Percentiles rank a stretch among this genome's conserved stretches.
Evolutionary conservation across 768 basidiomycete species (phyloP).

Genomic region (Agrocybe praecox): DNA sequence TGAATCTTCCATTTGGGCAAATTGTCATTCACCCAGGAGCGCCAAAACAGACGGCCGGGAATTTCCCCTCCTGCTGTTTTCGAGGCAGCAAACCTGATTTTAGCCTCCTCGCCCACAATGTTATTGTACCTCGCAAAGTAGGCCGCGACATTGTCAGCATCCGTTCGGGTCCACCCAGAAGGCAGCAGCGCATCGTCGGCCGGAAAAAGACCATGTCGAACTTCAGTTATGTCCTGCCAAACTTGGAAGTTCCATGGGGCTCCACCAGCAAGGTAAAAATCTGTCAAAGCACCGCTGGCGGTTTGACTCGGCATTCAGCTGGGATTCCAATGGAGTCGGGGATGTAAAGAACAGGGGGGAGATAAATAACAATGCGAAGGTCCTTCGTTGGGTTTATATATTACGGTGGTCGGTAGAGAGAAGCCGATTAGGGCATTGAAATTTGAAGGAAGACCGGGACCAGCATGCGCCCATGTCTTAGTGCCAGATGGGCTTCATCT

Average conservation of each 20-base stretch:
- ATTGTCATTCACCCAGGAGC: not conserved
- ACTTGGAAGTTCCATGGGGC: constrained; percentile 1
- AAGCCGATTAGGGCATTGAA: no score
- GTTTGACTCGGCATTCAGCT: constrained; percentile 13
- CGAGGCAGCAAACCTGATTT: not conserved
- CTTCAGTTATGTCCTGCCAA: constrained; percentile 1
- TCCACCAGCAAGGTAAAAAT: not conserved
- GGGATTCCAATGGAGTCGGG: no score
- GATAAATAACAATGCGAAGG: not conserved
- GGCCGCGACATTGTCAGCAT: not conserved
- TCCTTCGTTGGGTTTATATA: no score
- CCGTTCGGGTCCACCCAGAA: not conserved
- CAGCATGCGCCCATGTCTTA: no score
- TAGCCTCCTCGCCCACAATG: not conserved
- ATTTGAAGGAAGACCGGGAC: no score
- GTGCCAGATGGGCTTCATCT: no score
- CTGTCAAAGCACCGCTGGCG: not conserved
- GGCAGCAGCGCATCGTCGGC: not conserved
- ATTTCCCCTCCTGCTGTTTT: not conserved
- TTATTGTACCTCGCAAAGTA: not conserved
- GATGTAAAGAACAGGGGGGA: not conserved
- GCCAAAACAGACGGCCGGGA: constrained; percentile 3
- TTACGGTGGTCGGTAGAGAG: no score
- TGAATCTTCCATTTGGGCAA: constrained; percentile 4
- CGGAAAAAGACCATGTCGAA: not conserved